Conservation (phyloP, 1,139 yeast species). For the Saccharomyces hybrid region DNA sequence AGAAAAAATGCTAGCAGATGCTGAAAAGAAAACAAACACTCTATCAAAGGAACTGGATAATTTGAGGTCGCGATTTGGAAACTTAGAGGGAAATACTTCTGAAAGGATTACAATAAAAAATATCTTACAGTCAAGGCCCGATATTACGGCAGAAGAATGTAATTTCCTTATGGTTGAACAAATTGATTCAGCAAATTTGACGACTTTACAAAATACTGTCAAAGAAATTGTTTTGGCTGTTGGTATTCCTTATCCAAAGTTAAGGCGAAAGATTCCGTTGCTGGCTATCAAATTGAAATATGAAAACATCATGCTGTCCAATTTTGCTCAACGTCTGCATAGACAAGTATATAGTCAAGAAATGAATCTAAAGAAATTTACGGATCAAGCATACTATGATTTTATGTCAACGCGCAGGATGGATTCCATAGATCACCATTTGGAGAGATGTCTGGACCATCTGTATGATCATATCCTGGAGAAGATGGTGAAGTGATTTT, state of each 20-base stretch:
- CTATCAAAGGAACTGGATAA: neutral
- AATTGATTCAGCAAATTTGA: conserved; percentile 1
- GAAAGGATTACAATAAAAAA: neutral
- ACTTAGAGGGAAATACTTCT: neutral
- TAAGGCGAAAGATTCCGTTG: conserved; percentile 26
- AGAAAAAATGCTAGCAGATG: neutral
- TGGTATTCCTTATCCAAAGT: conserved; percentile 28
- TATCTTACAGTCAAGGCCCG: neutral
- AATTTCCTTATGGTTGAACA: neutral
- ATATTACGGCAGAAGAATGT: neutral
- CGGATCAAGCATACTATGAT: conserved; percentile 19
- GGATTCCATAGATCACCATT: conserved; percentile 19
- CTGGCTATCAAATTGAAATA: conserved; percentile 25
- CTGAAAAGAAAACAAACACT: neutral
- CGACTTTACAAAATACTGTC: conserved; percentile 27
- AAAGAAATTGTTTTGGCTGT: conserved; percentile 28
- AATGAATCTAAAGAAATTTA: conserved; percentile 19
- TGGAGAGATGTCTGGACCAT: conserved; percentile 20
- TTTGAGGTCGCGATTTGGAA: neutral
- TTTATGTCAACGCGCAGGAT: conserved; percentile 16
- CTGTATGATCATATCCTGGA: conserved; percentile 10
- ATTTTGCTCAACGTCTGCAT: conserved; percentile 29
- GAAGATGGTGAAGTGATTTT: conserved; percentile 2
- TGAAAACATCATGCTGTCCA: conserved; percentile 25
- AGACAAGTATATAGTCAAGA: conserved; percentile 21